Evolutionary conservation across 208 protist genomes (phyloP).

Genomic region (Trypanosoma brucei): DNA sequence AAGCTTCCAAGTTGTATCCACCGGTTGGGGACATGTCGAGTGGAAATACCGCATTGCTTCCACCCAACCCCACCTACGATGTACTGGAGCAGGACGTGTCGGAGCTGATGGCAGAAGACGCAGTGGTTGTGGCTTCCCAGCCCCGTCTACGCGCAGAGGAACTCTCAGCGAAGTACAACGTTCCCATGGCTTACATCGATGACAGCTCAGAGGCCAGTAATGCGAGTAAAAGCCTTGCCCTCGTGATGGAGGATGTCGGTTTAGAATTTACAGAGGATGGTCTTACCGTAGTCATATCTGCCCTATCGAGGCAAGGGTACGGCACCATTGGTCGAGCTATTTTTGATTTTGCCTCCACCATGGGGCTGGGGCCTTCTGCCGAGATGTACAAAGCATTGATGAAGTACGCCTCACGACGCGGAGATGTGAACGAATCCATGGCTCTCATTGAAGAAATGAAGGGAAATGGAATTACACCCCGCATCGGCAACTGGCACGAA

Average conservation of each 20-base stretch:
- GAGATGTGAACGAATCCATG: constrained; percentile 73
- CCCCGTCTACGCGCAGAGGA: constrained; percentile 27
- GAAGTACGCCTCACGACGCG: constrained; percentile 47
- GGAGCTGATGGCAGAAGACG: constrained; percentile 9
- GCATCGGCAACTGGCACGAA: constrained; percentile 91
- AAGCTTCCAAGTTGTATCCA: constrained; percentile 39
- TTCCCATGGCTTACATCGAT: constrained; percentile 86
- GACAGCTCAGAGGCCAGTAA: constrained; percentile 70
- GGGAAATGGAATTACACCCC: constrained; percentile 66
- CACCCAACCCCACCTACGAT: constrained; percentile 27
- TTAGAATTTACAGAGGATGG: constrained; percentile 84
- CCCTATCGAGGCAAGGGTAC: constrained; percentile 58
- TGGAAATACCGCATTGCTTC: background rate
- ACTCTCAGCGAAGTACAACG: constrained; percentile 41
- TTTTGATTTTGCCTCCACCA: constrained; percentile 62
- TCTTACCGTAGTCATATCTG: constrained; percentile 58
- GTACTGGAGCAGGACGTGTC: constrained; percentile 37
- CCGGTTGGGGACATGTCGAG: background rate
- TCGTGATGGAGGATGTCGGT: constrained; percentile 50
- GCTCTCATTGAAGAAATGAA: constrained; percentile 89
- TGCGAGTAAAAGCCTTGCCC: constrained; percentile 68
- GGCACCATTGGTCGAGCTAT: constrained; percentile 57
- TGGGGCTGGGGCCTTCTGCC: constrained; percentile 68
- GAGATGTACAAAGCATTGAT: constrained; percentile 86
- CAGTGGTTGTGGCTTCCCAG: background rate